Base-by-base conservation (phyloP, 352 stramenopile genomes). In the Thalassiosira sp. region DNA sequence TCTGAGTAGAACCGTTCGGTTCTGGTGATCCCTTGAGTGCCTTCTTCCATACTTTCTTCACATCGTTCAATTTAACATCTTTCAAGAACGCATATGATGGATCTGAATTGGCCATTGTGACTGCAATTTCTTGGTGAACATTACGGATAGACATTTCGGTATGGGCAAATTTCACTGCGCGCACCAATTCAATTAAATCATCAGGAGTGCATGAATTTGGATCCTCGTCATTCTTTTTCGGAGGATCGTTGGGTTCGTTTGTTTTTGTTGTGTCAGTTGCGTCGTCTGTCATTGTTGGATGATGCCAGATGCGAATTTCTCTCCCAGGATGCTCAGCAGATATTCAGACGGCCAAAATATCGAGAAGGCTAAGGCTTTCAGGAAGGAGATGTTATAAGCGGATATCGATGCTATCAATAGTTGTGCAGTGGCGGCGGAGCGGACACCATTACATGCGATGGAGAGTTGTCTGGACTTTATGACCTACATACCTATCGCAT, bases 41-140 rank as follows among this genome's bases (percentile, higher is more conserved):
- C 57, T 87, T 88, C 72, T 88, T 90, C 84, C 84, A 90, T 18
- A 84, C 73, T 49, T 88, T 90, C 58, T 88, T 86, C 53, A 90
- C 77, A 58, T 90, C 73, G 53, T 85, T 83, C 7, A 89, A 70
- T 58, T 68, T 57, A 28, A 89, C 54, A 45, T 74, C 37, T 46
- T 83, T 74, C 18, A 82, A 49, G 56, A 86, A 86, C 25, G 53
- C 24, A 58, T 68, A 84, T 1, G 58, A 61, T 48, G 40, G 15
- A 60, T 74, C 52, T 3, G 70, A 73, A 52, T 69, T 63, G 10
- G 70, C 51, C 37, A 87, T 74, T 22, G 74, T 65, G 13, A 62
- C 33, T 0, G 75, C 69, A 28, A 90, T 90, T 76, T 90, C 84
- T 1, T 65, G 64, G 59, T 90, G 79, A 3, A 90, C 84, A 16